Conservation (phyloP, 106 monocot genomes). For the Xerophyta viscosa region DNA sequence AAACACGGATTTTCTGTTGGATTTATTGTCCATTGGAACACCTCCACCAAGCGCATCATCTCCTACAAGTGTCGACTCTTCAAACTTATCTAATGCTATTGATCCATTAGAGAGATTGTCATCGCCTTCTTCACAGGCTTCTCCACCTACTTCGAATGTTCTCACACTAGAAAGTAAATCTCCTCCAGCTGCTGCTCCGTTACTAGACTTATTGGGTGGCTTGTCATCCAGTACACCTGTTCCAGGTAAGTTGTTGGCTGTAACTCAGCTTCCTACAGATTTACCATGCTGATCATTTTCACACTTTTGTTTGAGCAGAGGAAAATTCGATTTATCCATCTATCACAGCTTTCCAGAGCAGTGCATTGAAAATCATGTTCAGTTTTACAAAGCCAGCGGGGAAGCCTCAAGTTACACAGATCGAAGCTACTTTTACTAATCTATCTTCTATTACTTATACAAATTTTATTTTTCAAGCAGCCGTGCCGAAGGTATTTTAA, state of each 20-base stretch:
- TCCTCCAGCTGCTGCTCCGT: conserved; percentile 25
- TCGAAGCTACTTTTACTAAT: conserved; percentile 75
- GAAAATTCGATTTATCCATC: conserved; percentile 39
- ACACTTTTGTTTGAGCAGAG: conserved; percentile 7
- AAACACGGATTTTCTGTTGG: conserved; percentile 74
- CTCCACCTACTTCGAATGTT: conserved; percentile 18
- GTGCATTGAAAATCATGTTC: conserved; percentile 60
- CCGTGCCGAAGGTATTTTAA: conserved; percentile 82
- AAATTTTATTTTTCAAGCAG: conserved; percentile 94
- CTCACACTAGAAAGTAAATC: conserved; percentile 27
- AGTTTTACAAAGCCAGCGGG: conserved; percentile 67
- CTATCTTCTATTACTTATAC: conserved; percentile 52
- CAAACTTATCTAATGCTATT: conserved; percentile 18
- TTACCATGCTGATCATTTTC: background rate
- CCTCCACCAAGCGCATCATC: conserved; percentile 34
- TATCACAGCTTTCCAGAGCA: conserved; percentile 79
- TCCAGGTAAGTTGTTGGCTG: conserved; percentile 28
- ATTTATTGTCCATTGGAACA: conserved; percentile 89
- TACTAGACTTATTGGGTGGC: conserved; percentile 68
- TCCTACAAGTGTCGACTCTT: conserved; percentile 20
- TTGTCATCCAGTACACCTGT: conserved; percentile 34
- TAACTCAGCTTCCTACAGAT: background rate
- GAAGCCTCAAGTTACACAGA: conserved; percentile 59
- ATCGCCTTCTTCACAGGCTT: conserved; percentile 17
- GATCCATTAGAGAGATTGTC: conserved; percentile 22